Evolutionary conservation across 192 early-diverging fungal genomes (phyloP), one percentile per base, ranked within the genome.

Genomic region (Coemansia brasiliensis): DNA sequence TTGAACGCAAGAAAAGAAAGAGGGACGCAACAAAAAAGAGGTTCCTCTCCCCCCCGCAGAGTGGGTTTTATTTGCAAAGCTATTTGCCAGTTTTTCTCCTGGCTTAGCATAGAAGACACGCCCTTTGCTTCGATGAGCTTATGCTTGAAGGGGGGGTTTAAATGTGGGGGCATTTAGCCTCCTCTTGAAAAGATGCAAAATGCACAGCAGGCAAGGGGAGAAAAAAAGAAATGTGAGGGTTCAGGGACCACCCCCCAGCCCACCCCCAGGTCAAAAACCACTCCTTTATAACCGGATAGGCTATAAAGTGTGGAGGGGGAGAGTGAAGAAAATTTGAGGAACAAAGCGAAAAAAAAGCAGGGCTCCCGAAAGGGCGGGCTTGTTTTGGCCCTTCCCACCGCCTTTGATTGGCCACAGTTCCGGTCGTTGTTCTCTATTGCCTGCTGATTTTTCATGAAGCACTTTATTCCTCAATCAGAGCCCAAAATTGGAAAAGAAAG

Each of bases 311-410:
- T 29, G 27, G 27, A 29, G 27, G 6, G 27, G 3, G 27, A 29
- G 27, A 29, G 27, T n/a, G n/a, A 29, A 29, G 27, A n/a, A n/a
- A n/a, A n/a, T n/a, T n/a, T n/a, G 27, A 50, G 48, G 48, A 50
- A 50, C 48, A 50, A 50, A n/a, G n/a, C n/a, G n/a, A n/a, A n/a
- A 29, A 50, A 15, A 7, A 26, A 15, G 48, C 26, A 29, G 42
- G 25, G 48, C 48, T 50, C 25, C 48, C 48, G 48, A 50, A 50
- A 50, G 12, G 25, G 48, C 15, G 48, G 48, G 48, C 29, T 40
- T 40, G 39, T 50, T 50, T 50, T 50, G 48, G 48, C 48, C 25
- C 48, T 50, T 50, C 48, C 48, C 48, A 50, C 48, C 48, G 11
- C 48, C 48, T n/a, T 26, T 50, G 48, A 50, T 50, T 50, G 48